phyloP scores from a whole-genome alignment of 1,284 basidiomycete species.

The Ustilago xerochloae region DNA sequence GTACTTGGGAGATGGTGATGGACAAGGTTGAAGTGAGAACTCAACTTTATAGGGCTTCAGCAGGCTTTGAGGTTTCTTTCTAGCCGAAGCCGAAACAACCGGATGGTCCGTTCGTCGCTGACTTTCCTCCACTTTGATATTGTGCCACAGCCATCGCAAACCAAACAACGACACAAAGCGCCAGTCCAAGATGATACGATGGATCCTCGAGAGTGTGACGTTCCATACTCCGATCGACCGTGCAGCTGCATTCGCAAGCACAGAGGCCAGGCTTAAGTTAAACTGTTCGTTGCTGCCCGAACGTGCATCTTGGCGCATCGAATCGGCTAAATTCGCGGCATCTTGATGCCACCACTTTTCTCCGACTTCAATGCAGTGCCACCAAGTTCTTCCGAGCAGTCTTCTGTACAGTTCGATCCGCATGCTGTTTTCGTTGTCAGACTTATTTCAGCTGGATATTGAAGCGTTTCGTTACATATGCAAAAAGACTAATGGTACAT shows the following conservation, averaged over 20 bases:
- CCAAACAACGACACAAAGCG: background rate
- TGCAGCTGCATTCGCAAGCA: too few species aligned
- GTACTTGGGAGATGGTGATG: too few species aligned
- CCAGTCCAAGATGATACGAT: too few species aligned
- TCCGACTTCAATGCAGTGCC: too few species aligned
- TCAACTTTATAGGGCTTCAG: background rate
- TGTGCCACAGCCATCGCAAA: too few species aligned
- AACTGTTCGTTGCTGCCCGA: background rate
- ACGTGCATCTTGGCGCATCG: constrained; percentile 1
- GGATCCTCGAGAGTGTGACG: background rate
- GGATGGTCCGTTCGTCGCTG: background rate
- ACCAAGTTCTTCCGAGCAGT: background rate
- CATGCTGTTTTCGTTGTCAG: too few species aligned
- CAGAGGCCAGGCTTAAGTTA: too few species aligned
- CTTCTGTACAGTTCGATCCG: background rate
- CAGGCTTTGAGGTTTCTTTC: background rate
- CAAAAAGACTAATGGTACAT: background rate
- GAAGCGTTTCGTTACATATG: background rate
- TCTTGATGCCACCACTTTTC: background rate
- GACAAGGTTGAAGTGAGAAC: background rate
- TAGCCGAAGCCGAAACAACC: background rate
- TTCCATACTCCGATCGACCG: background rate
- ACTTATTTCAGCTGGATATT: too few species aligned
- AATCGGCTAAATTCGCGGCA: background rate
- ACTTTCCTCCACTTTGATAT: background rate